Conservation (phyloP, 192 early-diverging fungal species). For the Coemansia sp. region DNA sequence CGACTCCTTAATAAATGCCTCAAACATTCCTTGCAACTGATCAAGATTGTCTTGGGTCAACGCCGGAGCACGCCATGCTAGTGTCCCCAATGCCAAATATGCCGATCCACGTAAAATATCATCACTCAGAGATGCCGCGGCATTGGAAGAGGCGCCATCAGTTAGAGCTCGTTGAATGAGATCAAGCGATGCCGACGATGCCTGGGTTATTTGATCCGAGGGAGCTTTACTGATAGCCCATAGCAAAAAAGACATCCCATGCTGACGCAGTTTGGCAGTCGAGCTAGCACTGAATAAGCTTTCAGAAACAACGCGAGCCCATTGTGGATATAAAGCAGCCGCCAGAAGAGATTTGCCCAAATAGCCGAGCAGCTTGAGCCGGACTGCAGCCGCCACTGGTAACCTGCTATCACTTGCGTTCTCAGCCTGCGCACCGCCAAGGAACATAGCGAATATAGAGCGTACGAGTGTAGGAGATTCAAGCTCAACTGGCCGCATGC, state of each 20-base stretch:
- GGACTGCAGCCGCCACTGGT: conserved; percentile 19
- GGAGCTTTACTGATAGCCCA: conserved; percentile 81
- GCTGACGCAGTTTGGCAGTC: conserved; percentile 65
- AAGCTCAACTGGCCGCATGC: conserved; percentile 64
- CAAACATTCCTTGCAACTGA: conserved; percentile 70
- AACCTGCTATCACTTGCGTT: conserved; percentile 11
- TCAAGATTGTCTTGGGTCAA: conserved; percentile 63
- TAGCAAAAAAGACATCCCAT: conserved; percentile 82
- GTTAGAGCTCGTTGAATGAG: conserved; percentile 60
- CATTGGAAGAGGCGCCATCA: conserved; percentile 2
- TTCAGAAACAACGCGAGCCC: conserved; percentile 76
- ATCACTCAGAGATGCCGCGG: conserved; percentile 37
- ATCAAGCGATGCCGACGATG: conserved; percentile 67
- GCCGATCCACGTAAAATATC: conserved; percentile 79
- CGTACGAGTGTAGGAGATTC: conserved; percentile 63
- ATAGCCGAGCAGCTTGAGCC: conserved; percentile 37
- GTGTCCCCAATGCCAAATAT: conserved; percentile 77
- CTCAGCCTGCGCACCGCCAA: conserved; percentile 49
- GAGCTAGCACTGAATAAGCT: conserved; percentile 69
- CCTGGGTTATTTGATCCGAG: conserved; percentile 55
- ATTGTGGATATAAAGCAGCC: conserved; percentile 64
- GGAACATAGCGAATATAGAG: conserved; percentile 61
- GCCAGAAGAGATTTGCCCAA: conserved; percentile 64
- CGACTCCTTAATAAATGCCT: conserved; percentile 54
- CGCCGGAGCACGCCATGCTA: conserved; percentile 72